These are phyloP conservation scores for Penicillium salamii DNA, from an alignment of 495 filamentous ascomycete genomes.

Conservation along the genomic window DNA sequence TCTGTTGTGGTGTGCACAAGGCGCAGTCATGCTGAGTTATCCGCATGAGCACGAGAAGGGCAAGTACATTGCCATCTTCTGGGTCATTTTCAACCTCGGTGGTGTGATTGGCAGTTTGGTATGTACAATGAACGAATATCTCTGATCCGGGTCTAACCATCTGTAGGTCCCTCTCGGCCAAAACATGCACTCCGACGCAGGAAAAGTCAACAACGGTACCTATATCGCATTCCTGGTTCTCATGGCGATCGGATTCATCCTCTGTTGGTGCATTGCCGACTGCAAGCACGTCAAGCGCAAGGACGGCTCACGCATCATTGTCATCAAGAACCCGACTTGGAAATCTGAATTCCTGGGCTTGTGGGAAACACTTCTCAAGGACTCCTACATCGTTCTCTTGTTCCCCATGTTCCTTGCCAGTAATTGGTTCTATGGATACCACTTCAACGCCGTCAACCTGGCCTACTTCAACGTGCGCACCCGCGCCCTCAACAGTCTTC, in stretches of 20 bases:
- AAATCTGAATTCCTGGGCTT: constrained; percentile 75
- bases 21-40: constrained; percentile 95
- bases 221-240: constrained; percentile 90
- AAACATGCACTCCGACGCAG: constrained; percentile 64
- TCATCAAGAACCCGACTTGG: constrained; percentile 86
- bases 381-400: constrained; percentile 77
- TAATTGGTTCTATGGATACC: constrained; percentile 53
- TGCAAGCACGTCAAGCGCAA: constrained; percentile 73
- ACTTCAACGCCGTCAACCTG: constrained; percentile 52
- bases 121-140: constrained; percentile 15
- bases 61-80: constrained; percentile 85
- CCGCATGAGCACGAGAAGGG: constrained; percentile 80
- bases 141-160: neutral
- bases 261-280: constrained; percentile 72
- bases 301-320: constrained; percentile 78
- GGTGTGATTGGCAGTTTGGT: constrained; percentile 86
- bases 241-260: constrained; percentile 70
- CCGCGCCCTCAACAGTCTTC: constrained; percentile 74
- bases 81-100: constrained; percentile 93
- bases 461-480: constrained; percentile 81
- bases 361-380: constrained; percentile 65
- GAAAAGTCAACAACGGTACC: constrained; percentile 73
- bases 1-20: constrained; percentile 88
- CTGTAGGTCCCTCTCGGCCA: constrained; percentile 70
- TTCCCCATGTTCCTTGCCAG: constrained; percentile 78